These are phyloP conservation scores for Colletotrichum spinosum DNA, from an alignment of 2,329 filamentous ascomycete genomes.

Conservation along the genomic window DNA sequence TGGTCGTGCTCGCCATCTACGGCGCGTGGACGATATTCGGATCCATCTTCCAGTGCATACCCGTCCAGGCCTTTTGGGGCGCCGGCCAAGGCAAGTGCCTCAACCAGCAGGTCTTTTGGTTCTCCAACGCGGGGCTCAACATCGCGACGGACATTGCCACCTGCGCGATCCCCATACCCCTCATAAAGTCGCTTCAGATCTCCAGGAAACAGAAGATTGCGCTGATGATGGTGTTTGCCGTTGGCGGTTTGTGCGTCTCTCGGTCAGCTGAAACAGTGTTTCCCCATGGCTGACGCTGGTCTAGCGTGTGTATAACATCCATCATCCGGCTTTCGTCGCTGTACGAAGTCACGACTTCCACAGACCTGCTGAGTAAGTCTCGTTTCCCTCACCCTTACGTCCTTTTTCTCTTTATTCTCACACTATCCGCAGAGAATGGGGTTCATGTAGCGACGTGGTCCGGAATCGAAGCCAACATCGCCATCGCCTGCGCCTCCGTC, in stretches of 20 bases:
- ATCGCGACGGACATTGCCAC: slow-evolving; percentile 46
- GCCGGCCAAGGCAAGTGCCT: slow-evolving; percentile 39
- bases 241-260: slow-evolving; percentile 47
- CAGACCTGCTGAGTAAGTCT: slow-evolving; percentile 10
- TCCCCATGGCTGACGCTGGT: background rate
- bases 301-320: slow-evolving; percentile 37
- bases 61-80: slow-evolving; percentile 41
- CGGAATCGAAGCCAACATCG: slow-evolving; percentile 48
- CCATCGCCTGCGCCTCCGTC: slow-evolving; percentile 49
- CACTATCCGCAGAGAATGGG: background rate
- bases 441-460: slow-evolving; percentile 40
- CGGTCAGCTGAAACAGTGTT: background rate
- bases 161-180: slow-evolving; percentile 43
- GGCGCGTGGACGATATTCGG: slow-evolving; percentile 43
- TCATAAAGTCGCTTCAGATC: slow-evolving; percentile 49
- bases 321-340: slow-evolving; percentile 40
- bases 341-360: slow-evolving; percentile 32
- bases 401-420: no score
- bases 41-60: slow-evolving; percentile 43
- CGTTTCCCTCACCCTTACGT: no score
- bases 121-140: slow-evolving; percentile 45
- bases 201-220: slow-evolving; percentile 55
- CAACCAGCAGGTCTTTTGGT: slow-evolving; percentile 39
- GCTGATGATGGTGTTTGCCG: slow-evolving; percentile 51
- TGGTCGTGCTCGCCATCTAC: slow-evolving; percentile 41